A percentile compares a stretch with the other conserved stretches of the same genome.
Evolutionary conservation across 2,329 filamentous ascomycete species (phyloP).

Genomic region (Scleromitrula shiraiana): DNA sequence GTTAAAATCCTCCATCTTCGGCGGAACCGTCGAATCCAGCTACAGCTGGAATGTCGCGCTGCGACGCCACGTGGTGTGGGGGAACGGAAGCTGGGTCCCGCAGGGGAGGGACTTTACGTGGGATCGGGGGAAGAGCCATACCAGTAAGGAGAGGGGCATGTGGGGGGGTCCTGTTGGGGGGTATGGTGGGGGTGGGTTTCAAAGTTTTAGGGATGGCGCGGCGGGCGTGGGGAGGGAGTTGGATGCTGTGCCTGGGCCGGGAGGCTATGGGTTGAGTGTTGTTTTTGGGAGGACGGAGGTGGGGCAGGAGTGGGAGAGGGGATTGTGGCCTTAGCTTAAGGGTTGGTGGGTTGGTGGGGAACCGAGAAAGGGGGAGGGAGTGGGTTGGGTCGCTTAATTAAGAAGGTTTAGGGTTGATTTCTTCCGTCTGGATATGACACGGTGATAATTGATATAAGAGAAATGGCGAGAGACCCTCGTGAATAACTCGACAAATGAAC

Average conservation of each 20-base stretch:
- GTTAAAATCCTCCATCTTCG: slow-evolving; percentile 3
- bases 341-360: neutral
- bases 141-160: neutral
- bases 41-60: slow-evolving; percentile 5
- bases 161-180: neutral
- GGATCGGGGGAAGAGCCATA: neutral
- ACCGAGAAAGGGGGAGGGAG: too few relatives aligned
- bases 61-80: slow-evolving; percentile 2
- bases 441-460: too few relatives aligned
- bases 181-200: slow-evolving; percentile 7
- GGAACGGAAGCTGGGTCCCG: slow-evolving; percentile 7
- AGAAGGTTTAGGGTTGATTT: too few relatives aligned
- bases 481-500: too few relatives aligned
- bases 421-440: too few relatives aligned
- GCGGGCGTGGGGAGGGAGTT: neutral
- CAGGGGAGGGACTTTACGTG: neutral
- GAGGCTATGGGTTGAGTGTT: slow-evolving; percentile 1
- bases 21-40: neutral
- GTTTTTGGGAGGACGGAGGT: slow-evolving; percentile 1
- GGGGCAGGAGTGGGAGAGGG: slow-evolving; percentile 6
- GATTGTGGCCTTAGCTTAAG: slow-evolving; percentile 10
- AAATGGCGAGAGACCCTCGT: too few relatives aligned
- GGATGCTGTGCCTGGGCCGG: neutral
- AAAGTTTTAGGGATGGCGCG: slow-evolving; percentile 8
- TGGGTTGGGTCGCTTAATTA: neutral